Conservation (phyloP, 2,329 filamentous ascomycete species). For the Verruconis gallopava region DNA sequence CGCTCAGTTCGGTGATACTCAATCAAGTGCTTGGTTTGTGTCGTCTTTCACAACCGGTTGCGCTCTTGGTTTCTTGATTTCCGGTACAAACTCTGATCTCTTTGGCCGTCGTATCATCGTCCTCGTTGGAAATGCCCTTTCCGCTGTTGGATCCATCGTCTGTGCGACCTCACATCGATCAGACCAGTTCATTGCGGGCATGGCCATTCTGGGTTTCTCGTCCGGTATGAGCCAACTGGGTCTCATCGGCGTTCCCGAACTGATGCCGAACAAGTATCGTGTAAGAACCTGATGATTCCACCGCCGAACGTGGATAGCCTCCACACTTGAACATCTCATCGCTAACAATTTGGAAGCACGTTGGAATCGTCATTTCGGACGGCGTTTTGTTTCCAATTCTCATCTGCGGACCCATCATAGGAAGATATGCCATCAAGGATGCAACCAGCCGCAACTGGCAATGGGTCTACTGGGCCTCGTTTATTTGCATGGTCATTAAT, state of each 20-base stretch:
- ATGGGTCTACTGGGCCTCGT: not conserved
- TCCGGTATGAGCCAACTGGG: constrained; percentile 9
- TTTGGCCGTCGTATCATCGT: constrained; percentile 12
- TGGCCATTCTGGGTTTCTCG: not conserved
- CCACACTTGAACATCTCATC: too few species aligned
- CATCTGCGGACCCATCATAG: constrained; percentile 11
- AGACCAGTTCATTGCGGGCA: constrained; percentile 5
- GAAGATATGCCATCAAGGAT: constrained; percentile 10
- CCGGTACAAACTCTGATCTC: constrained; percentile 11
- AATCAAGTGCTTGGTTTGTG: not conserved
- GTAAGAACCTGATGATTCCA: not conserved
- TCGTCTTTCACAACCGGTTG: constrained; percentile 8
- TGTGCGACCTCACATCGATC: constrained; percentile 11
- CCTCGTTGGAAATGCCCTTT: constrained; percentile 10
- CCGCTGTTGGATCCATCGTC: constrained; percentile 10
- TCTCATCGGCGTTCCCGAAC: constrained; percentile 15
- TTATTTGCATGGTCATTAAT: not conserved
- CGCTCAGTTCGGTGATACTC: not conserved
- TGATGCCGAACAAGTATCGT: constrained; percentile 16
- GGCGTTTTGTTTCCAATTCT: constrained; percentile 8
- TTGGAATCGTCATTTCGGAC: constrained; percentile 15
- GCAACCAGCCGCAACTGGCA: not conserved
- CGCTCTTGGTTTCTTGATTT: constrained; percentile 7
- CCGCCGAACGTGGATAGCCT: not conserved
- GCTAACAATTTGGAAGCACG: too few species aligned